phyloP scores from a whole-genome alignment of 2,329 filamentous ascomycete species.

The Hypoxylon sp. region DNA sequence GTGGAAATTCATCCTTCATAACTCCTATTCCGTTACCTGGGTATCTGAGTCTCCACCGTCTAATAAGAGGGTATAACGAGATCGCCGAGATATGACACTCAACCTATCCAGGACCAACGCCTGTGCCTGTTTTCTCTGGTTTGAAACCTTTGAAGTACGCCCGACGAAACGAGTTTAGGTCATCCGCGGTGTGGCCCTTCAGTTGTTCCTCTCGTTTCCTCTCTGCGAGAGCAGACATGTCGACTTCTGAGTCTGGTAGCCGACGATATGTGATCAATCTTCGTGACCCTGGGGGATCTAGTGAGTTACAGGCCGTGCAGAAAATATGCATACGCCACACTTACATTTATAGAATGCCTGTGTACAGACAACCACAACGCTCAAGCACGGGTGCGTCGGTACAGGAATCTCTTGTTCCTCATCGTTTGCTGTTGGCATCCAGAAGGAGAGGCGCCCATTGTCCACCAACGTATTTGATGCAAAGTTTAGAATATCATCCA shows the following conservation, averaged over 20 bases:
- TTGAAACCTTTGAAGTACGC: slow-evolving; percentile 72
- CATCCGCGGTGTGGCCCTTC: slow-evolving; percentile 67
- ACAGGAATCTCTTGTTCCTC: slow-evolving; percentile 82
- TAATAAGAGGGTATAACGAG: background rate
- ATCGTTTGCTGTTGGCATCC: slow-evolving; percentile 94
- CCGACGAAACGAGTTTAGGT: slow-evolving; percentile 72
- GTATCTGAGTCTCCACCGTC: slow-evolving; percentile 17
- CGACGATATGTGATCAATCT: slow-evolving; percentile 89
- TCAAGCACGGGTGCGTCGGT: slow-evolving; percentile 81
- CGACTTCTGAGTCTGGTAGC: slow-evolving; percentile 71
- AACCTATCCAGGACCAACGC: slow-evolving; percentile 18
- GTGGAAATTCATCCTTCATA: background rate
- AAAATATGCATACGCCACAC: slow-evolving; percentile 41
- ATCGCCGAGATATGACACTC: slow-evolving; percentile 5
- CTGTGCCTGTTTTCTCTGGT: slow-evolving; percentile 48
- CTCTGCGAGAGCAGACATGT: slow-evolving; percentile 58
- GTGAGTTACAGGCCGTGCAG: slow-evolving; percentile 24
- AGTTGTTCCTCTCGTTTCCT: slow-evolving; percentile 52
- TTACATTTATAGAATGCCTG: slow-evolving; percentile 92
- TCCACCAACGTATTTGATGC: slow-evolving; percentile 82
- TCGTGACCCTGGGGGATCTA: slow-evolving; percentile 77
- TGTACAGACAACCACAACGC: slow-evolving; percentile 81
- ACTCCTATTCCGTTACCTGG: background rate
- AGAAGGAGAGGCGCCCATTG: slow-evolving; percentile 86
- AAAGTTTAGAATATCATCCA: slow-evolving; percentile 91